Conservation (phyloP, 169 alveolate species). For the Plasmodium reichenowi region DNA sequence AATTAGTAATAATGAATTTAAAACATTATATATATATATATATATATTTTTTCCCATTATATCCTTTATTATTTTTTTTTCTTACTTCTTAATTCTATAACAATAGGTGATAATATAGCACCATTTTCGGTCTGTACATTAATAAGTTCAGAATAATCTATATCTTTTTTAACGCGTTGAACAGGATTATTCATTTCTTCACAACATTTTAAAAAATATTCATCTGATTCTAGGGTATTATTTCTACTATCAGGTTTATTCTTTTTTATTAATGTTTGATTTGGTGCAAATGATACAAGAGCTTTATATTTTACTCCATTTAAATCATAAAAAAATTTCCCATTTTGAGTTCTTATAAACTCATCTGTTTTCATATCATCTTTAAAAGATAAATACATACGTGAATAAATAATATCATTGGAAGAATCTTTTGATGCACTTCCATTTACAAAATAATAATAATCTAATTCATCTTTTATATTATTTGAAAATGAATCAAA, state of each 20-base stretch:
- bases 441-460: constrained; percentile 74
- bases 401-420: constrained; percentile 52
- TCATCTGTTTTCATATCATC: constrained; percentile 76
- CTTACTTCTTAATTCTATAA: constrained; percentile 44
- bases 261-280: constrained; percentile 65
- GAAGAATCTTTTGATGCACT: constrained; percentile 31
- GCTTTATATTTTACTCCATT: constrained; percentile 65
- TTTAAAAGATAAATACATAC: constrained; percentile 76
- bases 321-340: constrained; percentile 65
- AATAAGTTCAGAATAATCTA: constrained; percentile 51
- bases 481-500: constrained; percentile 71
- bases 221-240: constrained; percentile 69
- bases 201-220: constrained; percentile 66
- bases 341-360: constrained; percentile 65
- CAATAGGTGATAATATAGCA: constrained; percentile 37
- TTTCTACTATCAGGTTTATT: constrained; percentile 57
- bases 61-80: constrained; percentile 1
- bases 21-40: neutral
- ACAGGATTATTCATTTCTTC: constrained; percentile 69
- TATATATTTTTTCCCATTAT: neutral
- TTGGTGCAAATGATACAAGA: constrained; percentile 59
- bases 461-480: constrained; percentile 75
- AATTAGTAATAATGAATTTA: too few species aligned
- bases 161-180: constrained; percentile 36
- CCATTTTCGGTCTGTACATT: constrained; percentile 63